These are phyloP conservation scores for Aspergillus ellipticus DNA, from an alignment of 495 filamentous ascomycete species.

Conservation along the genomic window DNA sequence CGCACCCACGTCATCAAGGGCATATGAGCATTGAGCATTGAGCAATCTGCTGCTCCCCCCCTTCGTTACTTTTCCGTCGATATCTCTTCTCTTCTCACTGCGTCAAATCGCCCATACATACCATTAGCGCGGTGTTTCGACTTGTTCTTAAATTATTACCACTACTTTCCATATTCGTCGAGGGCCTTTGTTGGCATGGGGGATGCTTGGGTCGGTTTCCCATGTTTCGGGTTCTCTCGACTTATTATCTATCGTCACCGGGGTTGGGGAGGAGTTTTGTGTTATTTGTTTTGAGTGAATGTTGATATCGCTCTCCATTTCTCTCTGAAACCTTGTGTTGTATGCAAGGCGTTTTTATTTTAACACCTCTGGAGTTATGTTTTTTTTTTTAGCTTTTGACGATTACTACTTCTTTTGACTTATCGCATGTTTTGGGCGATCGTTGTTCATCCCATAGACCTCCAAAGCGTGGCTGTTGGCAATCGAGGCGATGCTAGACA, in stretches of 20 bases:
- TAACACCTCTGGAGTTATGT: constrained; percentile 14
- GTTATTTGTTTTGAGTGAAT: constrained; percentile 6
- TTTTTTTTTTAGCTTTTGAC: constrained; percentile 6
- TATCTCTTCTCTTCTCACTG: constrained; percentile 1
- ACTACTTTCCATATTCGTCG: constrained; percentile 6
- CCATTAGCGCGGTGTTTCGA: constrained; percentile 35
- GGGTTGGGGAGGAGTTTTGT: constrained; percentile 14
- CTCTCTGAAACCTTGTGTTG: constrained; percentile 7
- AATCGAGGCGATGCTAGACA: constrained; percentile 9
- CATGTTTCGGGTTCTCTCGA: not conserved
- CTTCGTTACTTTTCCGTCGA: not conserved
- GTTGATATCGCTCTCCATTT: constrained; percentile 1
- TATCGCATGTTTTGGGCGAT: constrained; percentile 6
- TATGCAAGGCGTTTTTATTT: constrained; percentile 17
- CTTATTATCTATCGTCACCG: constrained; percentile 12
- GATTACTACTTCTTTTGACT: constrained; percentile 1
- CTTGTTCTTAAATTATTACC: constrained; percentile 15
- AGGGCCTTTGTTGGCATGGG: too few species aligned
- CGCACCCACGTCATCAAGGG: constrained; percentile 70
- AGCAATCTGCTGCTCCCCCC: too few species aligned
- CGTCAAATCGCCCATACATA: constrained; percentile 2
- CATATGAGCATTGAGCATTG: too few species aligned
- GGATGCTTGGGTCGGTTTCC: too few species aligned
- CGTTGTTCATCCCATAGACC: constrained; percentile 2
- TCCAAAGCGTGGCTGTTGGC: constrained; percentile 3